These are phyloP conservation scores for Handroanthus guayacan DNA, from an alignment of 257 asterid species.

Conservation along the genomic window DNA sequence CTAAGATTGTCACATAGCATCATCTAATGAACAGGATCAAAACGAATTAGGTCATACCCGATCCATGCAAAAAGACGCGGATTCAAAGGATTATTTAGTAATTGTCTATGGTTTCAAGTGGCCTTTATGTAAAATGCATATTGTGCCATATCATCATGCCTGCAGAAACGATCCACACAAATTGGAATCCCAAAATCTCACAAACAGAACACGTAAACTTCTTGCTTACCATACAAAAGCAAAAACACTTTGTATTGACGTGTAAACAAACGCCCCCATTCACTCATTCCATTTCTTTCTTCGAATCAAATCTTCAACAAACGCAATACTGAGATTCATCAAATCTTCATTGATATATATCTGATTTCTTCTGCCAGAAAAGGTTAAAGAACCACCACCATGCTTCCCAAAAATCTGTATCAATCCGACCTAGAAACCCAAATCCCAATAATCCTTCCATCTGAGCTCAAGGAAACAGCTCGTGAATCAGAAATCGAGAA, in stretches of 20 bases:
- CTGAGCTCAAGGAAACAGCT: neutral
- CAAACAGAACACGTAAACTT: slow-evolving; percentile 44
- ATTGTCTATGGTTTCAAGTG: no score
- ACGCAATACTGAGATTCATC: neutral
- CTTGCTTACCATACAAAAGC: slow-evolving; percentile 48
- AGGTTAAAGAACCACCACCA: neutral
- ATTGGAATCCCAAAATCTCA: slow-evolving; percentile 34
- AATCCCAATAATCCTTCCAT: neutral
- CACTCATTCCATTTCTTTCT: neutral
- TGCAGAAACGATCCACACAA: slow-evolving; percentile 48
- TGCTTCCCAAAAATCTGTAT: slow-evolving; percentile 15
- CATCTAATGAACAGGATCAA: no score
- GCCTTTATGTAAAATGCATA: no score
- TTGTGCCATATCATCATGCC: no score
- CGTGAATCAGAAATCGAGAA: neutral
- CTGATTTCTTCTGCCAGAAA: neutral
- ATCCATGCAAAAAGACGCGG: no score
- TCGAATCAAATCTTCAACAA: neutral
- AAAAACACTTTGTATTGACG: slow-evolving; percentile 36
- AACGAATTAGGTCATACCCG: no score
- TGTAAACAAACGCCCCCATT: slow-evolving; percentile 47
- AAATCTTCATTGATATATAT: neutral
- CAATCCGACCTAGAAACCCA: neutral
- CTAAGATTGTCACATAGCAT: no score
- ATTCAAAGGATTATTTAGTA: no score